phyloP scores from a whole-genome alignment of 106 monocot genomes.

The Narthecium ossifragum region DNA sequence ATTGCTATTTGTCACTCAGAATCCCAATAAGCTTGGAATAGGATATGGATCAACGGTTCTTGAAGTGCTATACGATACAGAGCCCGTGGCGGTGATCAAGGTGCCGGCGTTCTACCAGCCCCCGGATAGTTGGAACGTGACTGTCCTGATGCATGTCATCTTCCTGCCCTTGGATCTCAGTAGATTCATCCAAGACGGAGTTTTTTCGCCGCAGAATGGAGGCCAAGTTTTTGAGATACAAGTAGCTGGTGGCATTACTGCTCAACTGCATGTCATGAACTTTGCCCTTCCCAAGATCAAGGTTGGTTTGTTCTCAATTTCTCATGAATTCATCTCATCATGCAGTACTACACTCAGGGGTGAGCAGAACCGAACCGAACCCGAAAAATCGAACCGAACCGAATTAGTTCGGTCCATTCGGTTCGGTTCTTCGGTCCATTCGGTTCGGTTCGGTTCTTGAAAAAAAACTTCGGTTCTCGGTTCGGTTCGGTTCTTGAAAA shows the following conservation, averaged over 20 bases:
- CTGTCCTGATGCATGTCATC: slow-evolving; percentile 24
- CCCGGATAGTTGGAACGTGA: slow-evolving; percentile 26
- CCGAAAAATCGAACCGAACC: no score
- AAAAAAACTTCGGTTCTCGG: no score
- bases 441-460: no score
- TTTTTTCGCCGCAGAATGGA: no score
- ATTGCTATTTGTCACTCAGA: slow-evolving; percentile 27
- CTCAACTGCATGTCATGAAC: slow-evolving; percentile 10
- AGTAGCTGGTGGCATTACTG: slow-evolving; percentile 11
- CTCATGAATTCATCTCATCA: background rate
- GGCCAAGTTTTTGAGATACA: background rate
- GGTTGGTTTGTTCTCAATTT: slow-evolving; percentile 1
- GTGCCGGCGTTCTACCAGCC: slow-evolving; percentile 65
- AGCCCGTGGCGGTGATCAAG: slow-evolving; percentile 25
- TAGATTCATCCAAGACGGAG: slow-evolving; percentile 6
- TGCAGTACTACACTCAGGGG: no score
- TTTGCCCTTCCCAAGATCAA: slow-evolving; percentile 22
- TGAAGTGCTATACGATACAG: slow-evolving; percentile 15
- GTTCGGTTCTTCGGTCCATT: no score
- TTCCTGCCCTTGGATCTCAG: slow-evolving; percentile 23
- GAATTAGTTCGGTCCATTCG: background rate
- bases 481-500: no score
- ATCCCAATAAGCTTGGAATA: slow-evolving; percentile 55
- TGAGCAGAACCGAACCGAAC: no score
- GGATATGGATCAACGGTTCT: slow-evolving; percentile 36